Percentiles rank a stretch among this genome's conserved stretches.
Evolutionary conservation across 2,329 filamentous ascomycete genomes (phyloP).

Genomic region (Verticillium nubilum): DNA sequence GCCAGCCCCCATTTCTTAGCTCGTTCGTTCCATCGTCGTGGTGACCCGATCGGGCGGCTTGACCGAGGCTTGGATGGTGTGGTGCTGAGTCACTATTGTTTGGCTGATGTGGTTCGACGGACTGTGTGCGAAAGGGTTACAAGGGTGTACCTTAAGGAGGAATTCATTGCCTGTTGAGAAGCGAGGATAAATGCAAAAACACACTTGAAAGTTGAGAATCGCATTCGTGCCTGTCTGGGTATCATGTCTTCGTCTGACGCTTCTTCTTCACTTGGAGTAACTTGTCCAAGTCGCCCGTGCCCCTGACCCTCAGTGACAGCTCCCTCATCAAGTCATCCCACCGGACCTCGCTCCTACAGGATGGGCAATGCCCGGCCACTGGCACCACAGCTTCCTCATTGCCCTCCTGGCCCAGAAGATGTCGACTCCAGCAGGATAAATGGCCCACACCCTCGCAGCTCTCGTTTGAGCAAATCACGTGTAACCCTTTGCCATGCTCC

Average conservation of each 20-base stretch:
- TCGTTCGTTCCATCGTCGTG: neutral
- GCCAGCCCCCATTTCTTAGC: neutral
- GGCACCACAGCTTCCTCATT: slow-evolving; percentile 54
- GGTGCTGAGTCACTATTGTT: neutral
- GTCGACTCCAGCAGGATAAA: slow-evolving; percentile 52
- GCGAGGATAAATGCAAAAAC: too few relatives aligned
- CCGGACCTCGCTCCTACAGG: slow-evolving; percentile 53
- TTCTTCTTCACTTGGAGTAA: slow-evolving; percentile 51
- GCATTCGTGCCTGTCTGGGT: neutral
- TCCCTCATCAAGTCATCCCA: slow-evolving; percentile 84
- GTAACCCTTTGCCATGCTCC: slow-evolving; percentile 41
- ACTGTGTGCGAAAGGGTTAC: neutral
- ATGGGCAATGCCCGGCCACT: slow-evolving; percentile 62
- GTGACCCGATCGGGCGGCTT: neutral
- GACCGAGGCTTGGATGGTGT: neutral
- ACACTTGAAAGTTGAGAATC: neutral
- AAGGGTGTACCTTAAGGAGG: neutral
- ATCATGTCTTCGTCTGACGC: slow-evolving; percentile 15
- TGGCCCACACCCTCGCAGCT: slow-evolving; percentile 54
- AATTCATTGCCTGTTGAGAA: too few relatives aligned
- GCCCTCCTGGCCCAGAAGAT: slow-evolving; percentile 36
- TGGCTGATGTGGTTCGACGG: neutral
- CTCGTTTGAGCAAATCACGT: slow-evolving; percentile 49
- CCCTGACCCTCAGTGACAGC: slow-evolving; percentile 67
- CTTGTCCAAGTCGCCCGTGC: slow-evolving; percentile 62